Base-by-base conservation (phyloP, 345 rosid species). In the Syzygium jambos region DNA sequence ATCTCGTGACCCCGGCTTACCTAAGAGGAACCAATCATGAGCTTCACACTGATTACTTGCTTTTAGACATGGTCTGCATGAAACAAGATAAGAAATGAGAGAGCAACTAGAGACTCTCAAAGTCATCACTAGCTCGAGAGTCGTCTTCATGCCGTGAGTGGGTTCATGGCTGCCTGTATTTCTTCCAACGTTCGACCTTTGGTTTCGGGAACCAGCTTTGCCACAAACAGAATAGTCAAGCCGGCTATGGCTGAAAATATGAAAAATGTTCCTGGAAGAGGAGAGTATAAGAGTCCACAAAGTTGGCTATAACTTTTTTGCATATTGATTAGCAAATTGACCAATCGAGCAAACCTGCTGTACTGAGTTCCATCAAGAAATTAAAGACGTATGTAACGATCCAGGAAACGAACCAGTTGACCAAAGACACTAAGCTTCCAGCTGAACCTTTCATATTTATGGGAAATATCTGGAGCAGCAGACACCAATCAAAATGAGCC, bases 391-490 rank as follows among this genome's bases (percentile, higher is more conserved):
- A 97, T 84, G 99, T 87, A 51, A 95, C 82, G 41, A 96, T 92
- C 99, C 98, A 96, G 86, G 97, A 94, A 57, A 94, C 90, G 23
- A 94, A 89, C 99, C 99, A 96, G 91, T 94, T 96, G 29, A 94
- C 93, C 63, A 97, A 80, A 63, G 95, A 93, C 92, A 96, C 96
- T 15, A 97, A 90, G 89, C 98, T 97, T 86, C 98, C 99, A 51
- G 98, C 97, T 80, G 97, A 92, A 9, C 95, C 98, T 86, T 95
- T 97, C 92, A 95, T 92, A 89, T 94, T 94, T 88, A 96, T 95
- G 6, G 98, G 98, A 84, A 96, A 96, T 86, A 97, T 93, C 98
- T 97, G 90, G 85, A 88, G 52, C 29, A 63, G 30, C 63, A 41
- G 51, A 59, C 51, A 52, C 83, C n/a, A 65, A 30, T 77, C 30